Evolutionary conservation across 164 flowering plant species (phyloP).

Genomic region (Magnolia sinica): DNA sequence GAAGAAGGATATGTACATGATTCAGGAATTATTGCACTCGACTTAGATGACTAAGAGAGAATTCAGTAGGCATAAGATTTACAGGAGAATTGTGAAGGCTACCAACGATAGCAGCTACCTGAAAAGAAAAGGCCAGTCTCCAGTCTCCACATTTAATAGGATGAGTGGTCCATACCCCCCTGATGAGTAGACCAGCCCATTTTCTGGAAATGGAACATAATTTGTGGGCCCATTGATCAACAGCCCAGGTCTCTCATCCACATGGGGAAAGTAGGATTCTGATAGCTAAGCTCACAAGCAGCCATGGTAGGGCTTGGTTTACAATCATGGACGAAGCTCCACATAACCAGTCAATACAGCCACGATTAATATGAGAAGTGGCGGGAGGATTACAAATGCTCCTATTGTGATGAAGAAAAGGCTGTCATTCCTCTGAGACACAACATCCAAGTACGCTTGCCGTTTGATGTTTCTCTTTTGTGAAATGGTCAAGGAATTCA

Average conservation of each 20-base stretch:
- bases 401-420: conserved; percentile 83
- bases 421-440: conserved; percentile 83
- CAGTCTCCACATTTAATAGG: no score
- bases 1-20: neutral
- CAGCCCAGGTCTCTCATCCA: neutral
- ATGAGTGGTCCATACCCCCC: no score
- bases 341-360: conserved; percentile 88
- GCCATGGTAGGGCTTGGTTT: neutral
- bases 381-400: conserved; percentile 79
- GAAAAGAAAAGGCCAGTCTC: no score
- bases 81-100: no score
- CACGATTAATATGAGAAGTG: conserved; percentile 66
- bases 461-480: conserved; percentile 92
- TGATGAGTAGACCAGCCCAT: no score
- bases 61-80: no score
- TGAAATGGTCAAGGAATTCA: conserved; percentile 64
- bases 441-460: conserved; percentile 75
- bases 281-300: neutral
- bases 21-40: neutral
- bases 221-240: neutral
- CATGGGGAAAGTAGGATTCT: neutral
- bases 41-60: neutral
- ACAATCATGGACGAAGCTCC: conserved; percentile 73
- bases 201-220: neutral
- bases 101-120: no score